These are phyloP conservation scores for Coniochaeta sp. DNA, from an alignment of 2,329 filamentous ascomycete genomes.

Conservation along the genomic window DNA sequence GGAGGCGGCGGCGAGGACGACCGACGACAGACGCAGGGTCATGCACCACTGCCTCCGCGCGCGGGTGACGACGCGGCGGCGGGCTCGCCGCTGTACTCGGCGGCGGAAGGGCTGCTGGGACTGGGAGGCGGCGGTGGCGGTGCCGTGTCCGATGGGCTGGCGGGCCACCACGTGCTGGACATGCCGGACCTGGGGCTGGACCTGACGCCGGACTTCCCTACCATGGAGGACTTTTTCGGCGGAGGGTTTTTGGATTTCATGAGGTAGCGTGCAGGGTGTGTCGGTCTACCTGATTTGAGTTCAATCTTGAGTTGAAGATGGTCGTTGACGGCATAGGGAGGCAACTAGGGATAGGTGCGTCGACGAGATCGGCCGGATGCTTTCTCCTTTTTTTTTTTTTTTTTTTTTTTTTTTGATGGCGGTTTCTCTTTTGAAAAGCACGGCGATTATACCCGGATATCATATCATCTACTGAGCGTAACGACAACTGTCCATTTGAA, in stretches of 20 bases:
- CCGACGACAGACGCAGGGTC: too few species aligned
- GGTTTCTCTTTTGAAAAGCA: too few species aligned
- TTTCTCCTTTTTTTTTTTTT: too few species aligned
- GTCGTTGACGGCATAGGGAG: too few species aligned
- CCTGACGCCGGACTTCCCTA: slow-evolving; percentile 2
- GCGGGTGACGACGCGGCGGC: neutral
- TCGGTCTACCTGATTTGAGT: too few species aligned
- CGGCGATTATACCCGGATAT: too few species aligned
- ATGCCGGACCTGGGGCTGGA: neutral
- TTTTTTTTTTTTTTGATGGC: too few species aligned
- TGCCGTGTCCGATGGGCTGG: neutral
- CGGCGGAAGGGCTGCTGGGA: neutral
- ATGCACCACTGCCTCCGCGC: neutral
- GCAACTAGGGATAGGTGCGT: too few species aligned
- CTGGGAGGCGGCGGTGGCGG: neutral
- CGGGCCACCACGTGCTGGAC: neutral
- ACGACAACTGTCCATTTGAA: too few species aligned
- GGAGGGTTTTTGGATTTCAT: slow-evolving; percentile 4
- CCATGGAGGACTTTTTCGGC: slow-evolving; percentile 4
- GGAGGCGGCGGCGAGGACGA: neutral
- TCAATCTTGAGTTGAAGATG: too few species aligned
- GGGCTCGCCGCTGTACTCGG: neutral
- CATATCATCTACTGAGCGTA: too few species aligned
- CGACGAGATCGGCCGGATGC: too few species aligned
- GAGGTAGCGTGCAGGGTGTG: slow-evolving; percentile 1